These are phyloP conservation scores for Phyllostachys edulis DNA, from an alignment of 176 grass and related monocot genomes.

Conservation along the genomic window DNA sequence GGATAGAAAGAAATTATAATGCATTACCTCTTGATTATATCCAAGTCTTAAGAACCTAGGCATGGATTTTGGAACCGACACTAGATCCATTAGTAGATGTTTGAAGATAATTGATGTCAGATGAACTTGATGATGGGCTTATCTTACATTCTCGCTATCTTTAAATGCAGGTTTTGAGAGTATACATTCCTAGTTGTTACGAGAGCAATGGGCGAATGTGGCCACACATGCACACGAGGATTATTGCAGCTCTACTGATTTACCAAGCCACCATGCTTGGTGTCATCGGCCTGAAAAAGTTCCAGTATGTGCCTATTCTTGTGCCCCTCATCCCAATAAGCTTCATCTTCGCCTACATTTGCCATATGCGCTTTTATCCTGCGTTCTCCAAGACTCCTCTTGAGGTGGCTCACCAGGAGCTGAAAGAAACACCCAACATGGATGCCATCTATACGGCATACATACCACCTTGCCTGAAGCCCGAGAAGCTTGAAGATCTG, in stretches of 20 bases:
- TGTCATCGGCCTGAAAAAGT: conserved; percentile 45
- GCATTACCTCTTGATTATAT: background rate
- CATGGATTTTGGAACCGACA: background rate
- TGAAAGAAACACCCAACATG: conserved; percentile 72
- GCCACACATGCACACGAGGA: conserved; percentile 86
- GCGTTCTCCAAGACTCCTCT: conserved; percentile 66
- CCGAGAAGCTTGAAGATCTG: conserved; percentile 68
- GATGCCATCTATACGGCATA: conserved; percentile 58
- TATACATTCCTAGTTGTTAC: conserved; percentile 63
- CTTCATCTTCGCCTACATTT: conserved; percentile 58
- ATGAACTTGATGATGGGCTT: too few relatives aligned
- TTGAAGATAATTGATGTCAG: background rate
- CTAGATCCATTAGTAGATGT: background rate
- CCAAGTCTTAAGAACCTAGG: background rate
- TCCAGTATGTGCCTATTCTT: conserved; percentile 23
- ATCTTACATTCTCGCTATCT: background rate
- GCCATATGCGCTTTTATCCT: conserved; percentile 65
- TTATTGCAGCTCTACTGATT: conserved; percentile 60
- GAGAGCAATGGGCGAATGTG: conserved; percentile 95
- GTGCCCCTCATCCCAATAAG: conserved; percentile 47
- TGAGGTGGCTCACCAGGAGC: conserved; percentile 48
- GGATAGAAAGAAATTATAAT: background rate
- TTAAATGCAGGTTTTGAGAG: conserved; percentile 59
- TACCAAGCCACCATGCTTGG: conserved; percentile 92
- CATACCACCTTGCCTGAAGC: conserved; percentile 68